Conservation (phyloP, 1,284 basidiomycete species). For the Ceratobasidium sp. region DNA sequence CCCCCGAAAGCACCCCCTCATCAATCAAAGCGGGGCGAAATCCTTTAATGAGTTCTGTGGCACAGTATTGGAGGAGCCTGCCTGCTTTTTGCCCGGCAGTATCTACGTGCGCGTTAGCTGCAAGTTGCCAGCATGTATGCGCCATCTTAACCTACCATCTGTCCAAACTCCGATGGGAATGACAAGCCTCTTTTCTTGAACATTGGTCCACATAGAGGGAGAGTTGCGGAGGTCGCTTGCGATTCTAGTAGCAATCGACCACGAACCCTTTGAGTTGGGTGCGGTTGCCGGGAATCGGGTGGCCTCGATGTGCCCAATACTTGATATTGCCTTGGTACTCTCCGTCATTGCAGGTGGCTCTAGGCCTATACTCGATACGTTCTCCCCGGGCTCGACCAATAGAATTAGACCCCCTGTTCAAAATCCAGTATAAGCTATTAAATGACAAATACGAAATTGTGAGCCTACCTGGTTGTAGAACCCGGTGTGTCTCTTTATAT, state of each 20-base stretch:
- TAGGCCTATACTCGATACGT: conserved; percentile 3
- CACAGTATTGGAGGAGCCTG: conserved; percentile 20
- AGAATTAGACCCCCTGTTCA: conserved; percentile 17
- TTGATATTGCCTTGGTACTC: conserved; percentile 16
- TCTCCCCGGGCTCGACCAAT: conserved; percentile 18
- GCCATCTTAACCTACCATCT: conserved; percentile 3
- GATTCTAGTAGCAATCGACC: conserved; percentile 26
- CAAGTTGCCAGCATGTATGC: not conserved
- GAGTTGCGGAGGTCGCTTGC: conserved; percentile 14
- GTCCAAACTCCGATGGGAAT: conserved; percentile 34
- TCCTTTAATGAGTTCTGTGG: conserved; percentile 13
- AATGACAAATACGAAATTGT: not conserved
- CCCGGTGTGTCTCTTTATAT: conserved; percentile 24
- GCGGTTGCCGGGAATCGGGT: not conserved
- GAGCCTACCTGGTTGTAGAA: conserved; percentile 15
- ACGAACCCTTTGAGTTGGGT: not conserved
- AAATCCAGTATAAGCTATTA: not conserved
- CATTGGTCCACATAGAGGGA: conserved; percentile 26
- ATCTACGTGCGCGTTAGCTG: not conserved
- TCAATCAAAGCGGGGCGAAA: conserved; percentile 22
- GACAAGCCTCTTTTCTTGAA: conserved; percentile 12
- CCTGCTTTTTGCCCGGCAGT: conserved; percentile 6
- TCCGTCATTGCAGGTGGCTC: conserved; percentile 19
- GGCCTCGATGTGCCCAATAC: conserved; percentile 4
- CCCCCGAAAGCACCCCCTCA: conserved; percentile 6